These are phyloP conservation scores for Diaporthe capsici DNA, from an alignment of 2,329 filamentous ascomycete genomes.

Conservation along the genomic window DNA sequence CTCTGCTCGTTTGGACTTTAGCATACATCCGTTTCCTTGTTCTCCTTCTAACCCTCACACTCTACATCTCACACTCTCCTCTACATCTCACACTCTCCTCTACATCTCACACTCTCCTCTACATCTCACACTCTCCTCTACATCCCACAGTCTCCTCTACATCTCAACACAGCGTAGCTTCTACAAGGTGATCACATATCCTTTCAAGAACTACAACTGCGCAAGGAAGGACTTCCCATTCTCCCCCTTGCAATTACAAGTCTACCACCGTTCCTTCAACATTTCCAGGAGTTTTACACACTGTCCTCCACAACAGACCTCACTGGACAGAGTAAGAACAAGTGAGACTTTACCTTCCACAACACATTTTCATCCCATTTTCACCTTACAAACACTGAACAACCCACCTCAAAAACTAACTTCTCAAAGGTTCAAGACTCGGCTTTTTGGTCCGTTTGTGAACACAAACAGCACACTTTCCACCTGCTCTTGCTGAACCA, in stretches of 20 bases:
- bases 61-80: background rate
- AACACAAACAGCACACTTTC: background rate
- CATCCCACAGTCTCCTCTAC: background rate
- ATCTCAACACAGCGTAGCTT: background rate
- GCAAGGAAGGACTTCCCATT: no score
- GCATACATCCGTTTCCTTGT: background rate
- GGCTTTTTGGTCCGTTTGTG: background rate
- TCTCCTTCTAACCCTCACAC: background rate
- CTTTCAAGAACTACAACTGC: background rate
- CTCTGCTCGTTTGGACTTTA: background rate
- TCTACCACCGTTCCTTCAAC: background rate
- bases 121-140: background rate
- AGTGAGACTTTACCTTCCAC: background rate
- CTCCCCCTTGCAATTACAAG: background rate
- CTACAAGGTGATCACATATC: background rate
- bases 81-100: background rate
- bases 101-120: background rate
- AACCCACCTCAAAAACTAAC: background rate
- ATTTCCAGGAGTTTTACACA: background rate
- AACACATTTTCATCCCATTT: background rate
- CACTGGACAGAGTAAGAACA: no score
- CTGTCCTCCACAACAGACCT: background rate
- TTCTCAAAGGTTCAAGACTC: background rate
- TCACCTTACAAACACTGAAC: background rate
- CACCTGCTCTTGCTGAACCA: background rate